phyloP scores from a whole-genome alignment of 2,329 filamentous ascomycete genomes.

The Talaromyces funiculosus region DNA sequence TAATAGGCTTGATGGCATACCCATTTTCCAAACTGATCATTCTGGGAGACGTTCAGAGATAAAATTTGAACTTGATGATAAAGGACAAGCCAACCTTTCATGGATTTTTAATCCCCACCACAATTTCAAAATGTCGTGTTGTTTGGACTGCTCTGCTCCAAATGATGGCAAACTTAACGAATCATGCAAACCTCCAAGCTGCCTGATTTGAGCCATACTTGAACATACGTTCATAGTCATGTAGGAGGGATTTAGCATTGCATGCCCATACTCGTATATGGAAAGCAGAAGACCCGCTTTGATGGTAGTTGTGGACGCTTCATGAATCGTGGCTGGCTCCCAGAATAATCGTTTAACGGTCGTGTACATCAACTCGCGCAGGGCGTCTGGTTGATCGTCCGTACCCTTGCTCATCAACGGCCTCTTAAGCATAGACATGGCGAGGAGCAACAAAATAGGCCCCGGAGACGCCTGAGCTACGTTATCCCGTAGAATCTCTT shows the following conservation, averaged over 20 bases:
- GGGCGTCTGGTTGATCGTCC: background rate
- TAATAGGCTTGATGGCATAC: constrained; percentile 2
- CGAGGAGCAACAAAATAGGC: constrained; percentile 1
- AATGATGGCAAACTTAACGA: background rate
- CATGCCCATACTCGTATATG: constrained; percentile 12
- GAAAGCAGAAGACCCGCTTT: constrained; percentile 9
- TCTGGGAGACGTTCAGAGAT: background rate
- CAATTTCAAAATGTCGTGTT: background rate
- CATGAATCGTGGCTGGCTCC: background rate
- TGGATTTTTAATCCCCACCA: constrained; percentile 12
- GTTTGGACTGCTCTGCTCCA: background rate
- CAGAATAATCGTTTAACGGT: constrained; percentile 8
- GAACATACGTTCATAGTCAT: constrained; percentile 8
- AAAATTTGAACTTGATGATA: background rate
- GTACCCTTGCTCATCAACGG: background rate
- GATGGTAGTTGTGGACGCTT: background rate
- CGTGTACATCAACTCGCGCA: constrained; percentile 4
- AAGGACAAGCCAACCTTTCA: constrained; percentile 2
- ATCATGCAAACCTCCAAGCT: constrained; percentile 1
- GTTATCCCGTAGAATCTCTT: background rate
- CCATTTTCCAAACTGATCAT: constrained; percentile 13
- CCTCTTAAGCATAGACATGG: constrained; percentile 8
- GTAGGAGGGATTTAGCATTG: constrained; percentile 5
- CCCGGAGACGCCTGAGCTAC: background rate
- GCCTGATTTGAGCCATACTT: constrained; percentile 8